Conservation (phyloP, 306 rosid species). For the Chamaecrista fasciculata region DNA sequence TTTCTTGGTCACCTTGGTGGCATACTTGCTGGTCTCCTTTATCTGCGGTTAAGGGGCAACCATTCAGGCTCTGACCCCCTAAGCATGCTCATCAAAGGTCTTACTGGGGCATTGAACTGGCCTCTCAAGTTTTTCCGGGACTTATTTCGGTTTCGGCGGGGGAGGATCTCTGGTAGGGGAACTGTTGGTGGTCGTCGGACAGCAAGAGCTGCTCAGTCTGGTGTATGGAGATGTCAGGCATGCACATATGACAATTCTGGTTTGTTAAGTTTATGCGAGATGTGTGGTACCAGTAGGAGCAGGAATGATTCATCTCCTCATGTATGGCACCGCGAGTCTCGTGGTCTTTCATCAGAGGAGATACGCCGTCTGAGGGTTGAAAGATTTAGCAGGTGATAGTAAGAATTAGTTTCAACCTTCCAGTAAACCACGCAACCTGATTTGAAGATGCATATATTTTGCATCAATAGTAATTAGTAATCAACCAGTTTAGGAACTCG, state of each 20-base stretch:
- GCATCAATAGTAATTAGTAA: no score
- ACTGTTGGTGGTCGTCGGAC: conserved; percentile 39
- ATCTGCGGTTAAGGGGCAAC: conserved; percentile 43
- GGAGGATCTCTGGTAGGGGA: conserved; percentile 62
- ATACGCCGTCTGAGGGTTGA: conserved; percentile 62
- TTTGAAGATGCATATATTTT: not conserved
- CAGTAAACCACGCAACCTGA: not conserved
- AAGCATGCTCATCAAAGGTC: conserved; percentile 38
- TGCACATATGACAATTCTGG: conserved; percentile 72
- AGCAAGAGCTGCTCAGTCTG: conserved; percentile 31
- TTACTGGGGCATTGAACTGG: conserved; percentile 43
- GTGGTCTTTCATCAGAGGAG: conserved; percentile 51
- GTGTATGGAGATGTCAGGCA: conserved; percentile 67
- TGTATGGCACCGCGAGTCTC: conserved; percentile 9
- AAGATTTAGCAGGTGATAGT: conserved; percentile 53
- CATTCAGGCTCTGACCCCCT: conserved; percentile 58
- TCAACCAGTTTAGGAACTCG: not conserved
- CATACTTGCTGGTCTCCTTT: conserved; percentile 76
- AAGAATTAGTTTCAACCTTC: not conserved
- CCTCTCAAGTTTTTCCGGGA: conserved; percentile 40
- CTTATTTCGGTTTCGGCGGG: conserved; percentile 33
- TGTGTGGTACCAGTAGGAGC: conserved; percentile 61
- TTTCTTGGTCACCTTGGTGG: conserved; percentile 89
- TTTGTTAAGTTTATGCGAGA: conserved; percentile 56
- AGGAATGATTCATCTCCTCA: conserved; percentile 26